phyloP scores from a whole-genome alignment of 352 stramenopile species.

The Elongisporangium undulatum region DNA sequence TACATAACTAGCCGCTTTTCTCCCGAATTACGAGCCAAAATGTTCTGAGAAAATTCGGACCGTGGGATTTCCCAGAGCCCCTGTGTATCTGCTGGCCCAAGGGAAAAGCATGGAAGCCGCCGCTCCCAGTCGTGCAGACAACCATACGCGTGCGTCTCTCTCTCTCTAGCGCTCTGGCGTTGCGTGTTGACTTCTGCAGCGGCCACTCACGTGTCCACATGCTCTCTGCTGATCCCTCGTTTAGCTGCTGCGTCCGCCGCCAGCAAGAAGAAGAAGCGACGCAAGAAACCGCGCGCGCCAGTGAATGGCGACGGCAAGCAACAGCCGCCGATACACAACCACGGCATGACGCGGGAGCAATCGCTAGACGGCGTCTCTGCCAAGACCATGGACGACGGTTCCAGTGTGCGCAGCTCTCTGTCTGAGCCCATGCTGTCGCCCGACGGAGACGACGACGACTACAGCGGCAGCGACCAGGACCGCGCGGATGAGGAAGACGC shows the following conservation, averaged over 20 bases:
- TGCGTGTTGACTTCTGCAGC: neutral
- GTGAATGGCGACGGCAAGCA: neutral
- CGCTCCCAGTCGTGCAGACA: neutral
- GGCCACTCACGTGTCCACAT: neutral
- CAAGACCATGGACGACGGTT: constrained; percentile 8
- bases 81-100: neutral
- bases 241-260: neutral
- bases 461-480: constrained; percentile 3
- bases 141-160: neutral
- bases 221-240: neutral
- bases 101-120: neutral
- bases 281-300: constrained; percentile 12
- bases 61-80: neutral
- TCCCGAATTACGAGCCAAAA: too few species aligned
- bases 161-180: neutral
- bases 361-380: constrained; percentile 24
- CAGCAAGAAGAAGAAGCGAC: constrained; percentile 15
- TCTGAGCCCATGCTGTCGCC: constrained; percentile 4
- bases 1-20: too few species aligned
- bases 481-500: constrained; percentile 61
- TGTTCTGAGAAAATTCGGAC: neutral
- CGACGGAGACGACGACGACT: constrained; percentile 13
- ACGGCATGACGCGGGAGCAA: constrained; percentile 2
- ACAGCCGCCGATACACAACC: neutral
- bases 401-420: constrained; percentile 17